Base-by-base conservation (phyloP, 768 basidiomycete species). In the Termitomyces sp. region DNA sequence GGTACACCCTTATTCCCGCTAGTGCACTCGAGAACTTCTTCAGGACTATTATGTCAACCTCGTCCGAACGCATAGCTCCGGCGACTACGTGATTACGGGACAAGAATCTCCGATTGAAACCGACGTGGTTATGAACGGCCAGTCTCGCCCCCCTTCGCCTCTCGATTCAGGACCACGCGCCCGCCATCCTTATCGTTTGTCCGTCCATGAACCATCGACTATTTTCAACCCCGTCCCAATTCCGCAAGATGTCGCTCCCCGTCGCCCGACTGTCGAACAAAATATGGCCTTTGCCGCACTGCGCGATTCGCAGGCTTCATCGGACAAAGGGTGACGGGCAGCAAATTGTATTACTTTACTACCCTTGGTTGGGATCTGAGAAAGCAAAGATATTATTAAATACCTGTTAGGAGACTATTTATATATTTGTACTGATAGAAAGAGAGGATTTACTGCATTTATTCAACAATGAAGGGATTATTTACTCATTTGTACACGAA, bases 31-130 rank as follows among this genome's bases (percentile, higher is more conserved):
- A 61, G 92, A 95, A 65, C 80, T 92, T 64, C 83, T 97, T 43
- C 91, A 97, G 72, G 87, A 92, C 66, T 98, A 96, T 73, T 97
- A 96, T 77, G 79, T 90, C 75, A 96, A 91, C 69, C 89, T 98
- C 68, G 89, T 94, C 58, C 84, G 89, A 57, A 92, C 92, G 12
- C 88, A 95, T 70, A 88, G 84, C 69, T 73, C 74, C 24, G 84
- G 82, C 60, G 73, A 71, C 57, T 90, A 78, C 66, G 70, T 75
- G 60, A 79, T 88, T 65, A 70, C 70, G 35, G 82, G 83, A 22
- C 66, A 76, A 42, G 70, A 76, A 35, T 69, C 70, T 32, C 70
- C 73, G 42, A 66, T 65, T 61, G 83, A 84, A 64, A 84, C 83
- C 69, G 83, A 86, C 61, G 66, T 73, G 28, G 82, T 84, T 48